Evolutionary conservation across 2,329 filamentous ascomycete genomes (phyloP), one percentile per base, ranked within the genome.

Genomic region (Fusarium sp.): DNA sequence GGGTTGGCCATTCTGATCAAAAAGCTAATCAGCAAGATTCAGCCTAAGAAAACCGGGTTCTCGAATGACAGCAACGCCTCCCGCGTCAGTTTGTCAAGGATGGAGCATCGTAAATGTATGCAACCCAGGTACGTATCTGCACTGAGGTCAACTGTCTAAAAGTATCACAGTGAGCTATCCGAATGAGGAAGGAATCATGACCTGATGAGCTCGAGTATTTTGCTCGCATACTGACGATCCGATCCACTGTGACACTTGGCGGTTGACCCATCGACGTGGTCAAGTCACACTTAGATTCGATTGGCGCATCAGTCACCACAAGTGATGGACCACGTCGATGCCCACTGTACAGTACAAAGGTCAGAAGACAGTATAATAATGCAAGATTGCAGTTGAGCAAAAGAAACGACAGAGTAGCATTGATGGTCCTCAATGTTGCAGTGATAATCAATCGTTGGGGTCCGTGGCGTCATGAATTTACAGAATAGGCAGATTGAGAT

Each of bases 11-110:
- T 41, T 42, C 18, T 37, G 49, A n/a, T n/a, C 24, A 41, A 27
- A 27, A 52, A 41, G 49, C 18, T 41, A 30, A 62, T 49, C 42
- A 53, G 30, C 25, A 20, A 61, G 48, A 51, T 61, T 67, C 63
- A 67, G 57, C 64, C 63, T 66, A 49, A 25, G 48, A 58, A 68
- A 64, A 63, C 58, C 27, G 51, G 65, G 57, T 53, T 67, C 44
- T 58, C 32, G 47, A 29, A 46, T 61, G 42, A 66, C 48, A 55
- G 48, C 47, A 66, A 49, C 55, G 30, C 49, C 58, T 63, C 61
- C 37, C 42, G 4, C 22, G 30, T 12, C n/a, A 52, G 11, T 13
- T 51, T 29, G 48, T 53, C 48, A 55, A 34, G 61, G 47, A 44
- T 61, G 25, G 25, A 55, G 11, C 49, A n/a, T 14, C 24, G 13